A percentile compares a stretch with the other conserved stretches of the same genome.
Evolutionary conservation across 495 filamentous ascomycete genomes (phyloP).

Genomic region (Penicillium odoratum): DNA sequence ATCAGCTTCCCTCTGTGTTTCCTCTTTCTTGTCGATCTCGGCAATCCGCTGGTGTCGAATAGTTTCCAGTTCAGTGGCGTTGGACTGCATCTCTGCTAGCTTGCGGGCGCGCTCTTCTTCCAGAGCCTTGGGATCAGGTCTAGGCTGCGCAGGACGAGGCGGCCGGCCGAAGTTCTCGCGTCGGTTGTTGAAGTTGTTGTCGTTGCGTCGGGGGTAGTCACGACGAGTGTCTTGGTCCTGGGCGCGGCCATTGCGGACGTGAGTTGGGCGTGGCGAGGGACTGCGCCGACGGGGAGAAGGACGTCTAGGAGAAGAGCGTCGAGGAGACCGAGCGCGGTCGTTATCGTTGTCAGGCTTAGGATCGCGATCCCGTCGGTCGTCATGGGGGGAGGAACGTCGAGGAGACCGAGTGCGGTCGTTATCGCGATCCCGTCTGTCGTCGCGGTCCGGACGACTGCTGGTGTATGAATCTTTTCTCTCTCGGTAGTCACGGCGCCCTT

Average conservation of each 20-base stretch:
- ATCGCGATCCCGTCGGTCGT: too few relatives aligned
- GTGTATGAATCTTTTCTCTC: constrained; percentile 22
- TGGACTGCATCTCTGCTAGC: constrained; percentile 84
- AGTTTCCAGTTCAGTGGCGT: constrained; percentile 74
- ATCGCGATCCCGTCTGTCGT: constrained; percentile 26
- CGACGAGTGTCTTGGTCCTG: constrained; percentile 13
- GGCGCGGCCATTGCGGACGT: constrained; percentile 14
- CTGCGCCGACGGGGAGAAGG: constrained; percentile 10
- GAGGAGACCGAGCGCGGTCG: too few relatives aligned
- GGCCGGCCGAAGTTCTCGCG: constrained; percentile 24
- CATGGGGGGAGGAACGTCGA: constrained; percentile 16
- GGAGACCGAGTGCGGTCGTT: constrained; percentile 26
- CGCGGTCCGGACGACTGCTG: constrained; percentile 28
- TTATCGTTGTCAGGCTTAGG: too few relatives aligned
- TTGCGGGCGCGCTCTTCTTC: constrained; percentile 54
- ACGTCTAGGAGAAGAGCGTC: constrained; percentile 9
- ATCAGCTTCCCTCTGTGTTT: constrained; percentile 63
- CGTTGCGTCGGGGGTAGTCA: constrained; percentile 19
- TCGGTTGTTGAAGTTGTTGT: constrained; percentile 13
- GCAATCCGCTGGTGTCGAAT: constrained; percentile 71
- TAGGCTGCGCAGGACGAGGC: constrained; percentile 13
- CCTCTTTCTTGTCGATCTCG: constrained; percentile 64
- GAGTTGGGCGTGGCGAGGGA: constrained; percentile 11
- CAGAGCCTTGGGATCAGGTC: constrained; percentile 24
- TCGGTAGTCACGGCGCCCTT: constrained; percentile 16